These are phyloP conservation scores for Aspergillus phoenicis DNA, from an alignment of 2,329 filamentous ascomycete species.

Conservation along the genomic window DNA sequence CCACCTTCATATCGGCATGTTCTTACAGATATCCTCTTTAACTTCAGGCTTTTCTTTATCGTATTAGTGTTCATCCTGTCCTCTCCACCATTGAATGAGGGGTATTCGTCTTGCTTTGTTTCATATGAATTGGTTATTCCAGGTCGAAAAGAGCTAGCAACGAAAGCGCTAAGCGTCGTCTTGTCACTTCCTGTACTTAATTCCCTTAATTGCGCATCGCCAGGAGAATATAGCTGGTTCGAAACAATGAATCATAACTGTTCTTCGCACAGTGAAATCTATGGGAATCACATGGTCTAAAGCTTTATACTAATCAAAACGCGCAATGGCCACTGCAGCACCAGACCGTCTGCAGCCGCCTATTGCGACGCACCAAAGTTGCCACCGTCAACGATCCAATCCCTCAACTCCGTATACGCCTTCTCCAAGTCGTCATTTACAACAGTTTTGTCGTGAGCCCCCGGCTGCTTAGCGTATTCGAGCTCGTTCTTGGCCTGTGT, in stretches of 20 bases:
- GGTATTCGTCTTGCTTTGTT: constrained; percentile 29
- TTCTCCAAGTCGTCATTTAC: constrained; percentile 67
- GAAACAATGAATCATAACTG: constrained; percentile 7
- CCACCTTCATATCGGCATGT: constrained; percentile 36
- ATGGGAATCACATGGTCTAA: constrained; percentile 3
- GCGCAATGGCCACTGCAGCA: not conserved
- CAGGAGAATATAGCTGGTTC: constrained; percentile 26
- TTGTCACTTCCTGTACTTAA: constrained; percentile 39
- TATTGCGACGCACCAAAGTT: constrained; percentile 35
- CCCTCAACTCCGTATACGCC: constrained; percentile 57
- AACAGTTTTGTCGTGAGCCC: constrained; percentile 66
- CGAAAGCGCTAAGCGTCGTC: constrained; percentile 29
- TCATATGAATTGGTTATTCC: constrained; percentile 31
- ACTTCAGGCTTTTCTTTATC: constrained; percentile 31
- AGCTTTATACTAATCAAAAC: not conserved
- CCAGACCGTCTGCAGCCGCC: not conserved
- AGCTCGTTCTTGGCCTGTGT: constrained; percentile 73
- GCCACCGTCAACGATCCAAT: constrained; percentile 51
- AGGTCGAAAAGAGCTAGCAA: constrained; percentile 32
- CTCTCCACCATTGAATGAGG: constrained; percentile 21
- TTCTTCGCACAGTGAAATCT: not conserved
- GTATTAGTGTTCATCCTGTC: constrained; percentile 24
- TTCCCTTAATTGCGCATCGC: constrained; percentile 36
- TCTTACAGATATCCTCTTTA: constrained; percentile 44
- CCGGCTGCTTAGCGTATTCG: constrained; percentile 68